A percentile compares a stretch with the other conserved stretches of the same genome.
Evolutionary conservation across 2,329 filamentous ascomycete species (phyloP).

Genomic region (Fonsecaea monophora): DNA sequence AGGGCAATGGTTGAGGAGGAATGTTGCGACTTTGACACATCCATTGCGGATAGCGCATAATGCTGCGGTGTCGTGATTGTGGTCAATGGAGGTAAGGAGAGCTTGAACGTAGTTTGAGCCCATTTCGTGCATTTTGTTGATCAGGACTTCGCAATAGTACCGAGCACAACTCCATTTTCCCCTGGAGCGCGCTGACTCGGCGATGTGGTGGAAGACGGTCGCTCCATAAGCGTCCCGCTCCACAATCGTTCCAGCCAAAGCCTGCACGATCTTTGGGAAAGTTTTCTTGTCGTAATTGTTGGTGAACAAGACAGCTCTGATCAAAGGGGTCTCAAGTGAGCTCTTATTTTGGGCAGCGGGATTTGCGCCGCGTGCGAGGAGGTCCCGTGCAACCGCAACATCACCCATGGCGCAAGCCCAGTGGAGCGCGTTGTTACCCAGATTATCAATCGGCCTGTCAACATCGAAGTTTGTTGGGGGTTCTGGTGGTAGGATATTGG

Average conservation of each 20-base stretch:
- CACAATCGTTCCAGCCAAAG: slow-evolving; percentile 81
- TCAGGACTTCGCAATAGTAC: slow-evolving; percentile 90
- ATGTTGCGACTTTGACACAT: slow-evolving; percentile 75
- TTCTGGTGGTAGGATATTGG: slow-evolving; percentile 67
- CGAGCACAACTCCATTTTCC: slow-evolving; percentile 87
- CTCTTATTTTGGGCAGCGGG: slow-evolving; percentile 74
- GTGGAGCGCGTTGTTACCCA: slow-evolving; percentile 89
- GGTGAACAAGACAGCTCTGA: slow-evolving; percentile 93
- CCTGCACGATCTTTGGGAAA: slow-evolving; percentile 81
- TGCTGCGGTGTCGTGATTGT: slow-evolving; percentile 88
- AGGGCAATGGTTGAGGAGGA: slow-evolving; percentile 76
- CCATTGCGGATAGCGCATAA: slow-evolving; percentile 84
- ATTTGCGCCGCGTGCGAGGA: slow-evolving; percentile 80
- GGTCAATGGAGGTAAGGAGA: slow-evolving; percentile 81
- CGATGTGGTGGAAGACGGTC: slow-evolving; percentile 93
- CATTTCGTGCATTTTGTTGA: slow-evolving; percentile 83
- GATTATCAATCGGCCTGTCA: slow-evolving; percentile 90
- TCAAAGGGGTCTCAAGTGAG: slow-evolving; percentile 89
- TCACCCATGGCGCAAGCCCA: slow-evolving; percentile 99
- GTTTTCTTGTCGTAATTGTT: slow-evolving; percentile 95
- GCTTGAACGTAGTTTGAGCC: slow-evolving; percentile 77
- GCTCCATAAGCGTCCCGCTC: slow-evolving; percentile 79
- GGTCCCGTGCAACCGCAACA: slow-evolving; percentile 84
- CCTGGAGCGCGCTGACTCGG: slow-evolving; percentile 82
- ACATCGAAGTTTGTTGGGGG: slow-evolving; percentile 87